Evolutionary conservation across 108 stramenopile species (phyloP).

Genomic region (Stephanodiscus triporus): DNA sequence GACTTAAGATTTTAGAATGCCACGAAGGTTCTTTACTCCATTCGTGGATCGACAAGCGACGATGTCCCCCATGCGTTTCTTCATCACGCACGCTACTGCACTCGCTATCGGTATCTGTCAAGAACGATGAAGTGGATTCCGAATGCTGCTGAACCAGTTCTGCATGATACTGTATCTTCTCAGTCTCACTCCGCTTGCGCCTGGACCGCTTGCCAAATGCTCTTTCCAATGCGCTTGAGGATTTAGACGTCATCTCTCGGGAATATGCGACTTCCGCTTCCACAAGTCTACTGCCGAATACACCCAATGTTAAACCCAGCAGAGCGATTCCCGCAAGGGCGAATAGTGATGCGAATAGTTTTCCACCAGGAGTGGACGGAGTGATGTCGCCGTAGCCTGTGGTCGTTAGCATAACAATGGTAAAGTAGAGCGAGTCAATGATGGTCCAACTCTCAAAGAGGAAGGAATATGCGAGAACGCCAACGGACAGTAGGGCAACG

Average conservation of each 20-base stretch:
- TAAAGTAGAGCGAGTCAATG: slow-evolving; percentile 69
- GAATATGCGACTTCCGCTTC: slow-evolving; percentile 52
- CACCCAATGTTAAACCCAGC: slow-evolving; percentile 59
- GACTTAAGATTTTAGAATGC: background rate
- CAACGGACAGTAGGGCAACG: slow-evolving; percentile 45
- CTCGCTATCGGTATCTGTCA: slow-evolving; percentile 6
- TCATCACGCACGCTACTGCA: background rate
- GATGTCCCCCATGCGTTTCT: background rate
- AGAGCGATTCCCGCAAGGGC: slow-evolving; percentile 66
- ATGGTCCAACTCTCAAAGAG: slow-evolving; percentile 61
- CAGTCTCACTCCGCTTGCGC: background rate
- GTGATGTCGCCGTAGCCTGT: slow-evolving; percentile 42
- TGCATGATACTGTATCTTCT: background rate
- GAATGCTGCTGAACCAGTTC: background rate
- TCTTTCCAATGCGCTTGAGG: slow-evolving; percentile 16
- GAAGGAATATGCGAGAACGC: slow-evolving; percentile 56
- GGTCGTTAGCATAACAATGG: slow-evolving; percentile 50
- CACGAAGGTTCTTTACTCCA: background rate
- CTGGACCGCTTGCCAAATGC: slow-evolving; percentile 11
- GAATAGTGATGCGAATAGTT: slow-evolving; percentile 68
- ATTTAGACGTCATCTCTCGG: slow-evolving; percentile 25
- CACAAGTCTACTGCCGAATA: slow-evolving; percentile 54
- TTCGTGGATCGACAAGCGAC: background rate
- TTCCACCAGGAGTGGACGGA: slow-evolving; percentile 43
- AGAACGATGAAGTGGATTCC: background rate